Evolutionary conservation across 2,329 filamentous ascomycete genomes (phyloP).

Genomic region (Aspergillus vadensis): DNA sequence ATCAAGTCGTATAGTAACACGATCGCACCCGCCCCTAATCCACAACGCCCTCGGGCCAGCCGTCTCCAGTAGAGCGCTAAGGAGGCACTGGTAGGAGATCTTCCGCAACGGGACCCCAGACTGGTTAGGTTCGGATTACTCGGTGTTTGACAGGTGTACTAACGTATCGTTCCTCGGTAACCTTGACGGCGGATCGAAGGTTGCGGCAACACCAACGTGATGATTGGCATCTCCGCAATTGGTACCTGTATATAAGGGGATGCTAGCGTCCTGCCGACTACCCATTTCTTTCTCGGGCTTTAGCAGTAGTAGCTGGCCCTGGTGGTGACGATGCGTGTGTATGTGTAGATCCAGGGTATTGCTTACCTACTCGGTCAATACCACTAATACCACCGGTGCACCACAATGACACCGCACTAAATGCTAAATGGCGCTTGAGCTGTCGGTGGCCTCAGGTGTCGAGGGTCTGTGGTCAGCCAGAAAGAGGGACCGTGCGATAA

Average conservation of each 20-base stretch:
- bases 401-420: background rate
- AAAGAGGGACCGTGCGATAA: conserved; percentile 14
- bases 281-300: background rate
- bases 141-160: background rate
- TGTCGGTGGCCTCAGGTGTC: conserved; percentile 17
- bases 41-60: background rate
- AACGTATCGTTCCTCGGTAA: background rate
- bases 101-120: conserved; percentile 1
- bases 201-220: background rate
- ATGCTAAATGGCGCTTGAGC: conserved; percentile 1
- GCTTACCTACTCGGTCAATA: background rate
- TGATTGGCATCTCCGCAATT: background rate
- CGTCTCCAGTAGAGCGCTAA: background rate
- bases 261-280: background rate
- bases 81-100: conserved; percentile 1
- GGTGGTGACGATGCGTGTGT: background rate
- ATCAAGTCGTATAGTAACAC: background rate
- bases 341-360: background rate
- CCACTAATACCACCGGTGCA: conserved; percentile 1
- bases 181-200: background rate
- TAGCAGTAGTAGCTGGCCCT: background rate
- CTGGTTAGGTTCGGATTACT: background rate
- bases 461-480: conserved; percentile 11
- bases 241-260: background rate
- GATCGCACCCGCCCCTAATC: background rate